Base-by-base conservation (phyloP, 164 flowering plant genomes). In the Taxillus chinensis region DNA sequence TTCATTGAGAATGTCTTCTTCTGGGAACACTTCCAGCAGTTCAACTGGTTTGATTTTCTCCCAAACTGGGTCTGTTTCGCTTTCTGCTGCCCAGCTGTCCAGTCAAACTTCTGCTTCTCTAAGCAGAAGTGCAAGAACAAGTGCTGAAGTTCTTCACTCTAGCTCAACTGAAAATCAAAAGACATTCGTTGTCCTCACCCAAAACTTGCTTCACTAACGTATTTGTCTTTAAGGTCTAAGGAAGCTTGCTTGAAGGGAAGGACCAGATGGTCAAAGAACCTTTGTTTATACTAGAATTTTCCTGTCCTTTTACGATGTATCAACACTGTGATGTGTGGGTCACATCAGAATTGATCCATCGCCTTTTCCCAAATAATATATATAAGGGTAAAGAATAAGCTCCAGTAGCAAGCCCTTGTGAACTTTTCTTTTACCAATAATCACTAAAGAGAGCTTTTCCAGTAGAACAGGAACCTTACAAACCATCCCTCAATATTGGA, bases 11-110 rank as follows among this genome's bases (percentile, higher is more conserved):
- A 62, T 78, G 41, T 68, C 73, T 39, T 67, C 76, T 10, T 51
- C 78, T 67, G 71, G 62, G 10, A 72, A 61, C 17, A 68, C 71
- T 2, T 63, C 77, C 1, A 67, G 64, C 37, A 57, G 73, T 61
- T 61, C 78, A 12, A 78, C 76, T 50, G 75, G 71, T 39, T 62
- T 67, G 43, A 67, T 73, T 38, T 71, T 66, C 61, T 71, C 81
- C 13, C 70, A 73, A 59, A 62, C 68, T 45, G 75, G 67, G 13
- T 43, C 77, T 5, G 68, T 52, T 60, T 60, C 75, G 15, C 67
- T 67, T 14, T 71, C 74, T 59, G 74, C 66, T 39, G 69, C 64
- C 59, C 79, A 70, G 51, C 67, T 58, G 17, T 64, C 77, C 3
- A 57, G 69, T 59, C 79, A 70, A 57, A 68, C 48, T 62, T 64